A percentile compares a stretch with the other conserved stretches of the same genome.
Conservation (phyloP, 129 eudicot species). For the Kitagawia praeruptora region DNA sequence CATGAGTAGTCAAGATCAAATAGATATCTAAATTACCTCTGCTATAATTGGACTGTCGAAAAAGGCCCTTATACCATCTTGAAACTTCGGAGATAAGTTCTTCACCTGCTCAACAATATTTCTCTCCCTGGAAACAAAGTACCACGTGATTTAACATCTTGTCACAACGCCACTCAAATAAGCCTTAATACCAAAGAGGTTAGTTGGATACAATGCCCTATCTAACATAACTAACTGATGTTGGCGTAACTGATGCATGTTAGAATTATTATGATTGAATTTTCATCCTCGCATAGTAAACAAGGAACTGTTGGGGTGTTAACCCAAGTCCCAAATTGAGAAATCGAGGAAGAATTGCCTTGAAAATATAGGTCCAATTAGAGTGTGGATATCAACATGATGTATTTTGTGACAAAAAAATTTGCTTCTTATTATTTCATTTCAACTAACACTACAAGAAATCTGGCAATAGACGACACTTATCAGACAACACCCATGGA, state of each 20-base stretch:
- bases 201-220: too few relatives aligned
- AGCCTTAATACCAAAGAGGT: neutral
- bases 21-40: slow-evolving; percentile 29
- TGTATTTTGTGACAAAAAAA: too few relatives aligned
- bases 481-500: too few relatives aligned
- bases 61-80: slow-evolving; percentile 47
- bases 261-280: neutral
- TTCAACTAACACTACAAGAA: too few relatives aligned
- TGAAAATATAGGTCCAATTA: neutral
- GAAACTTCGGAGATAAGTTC: slow-evolving; percentile 44
- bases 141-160: neutral
- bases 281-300: neutral
- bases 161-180: neutral
- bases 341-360: neutral
- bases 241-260: neutral
- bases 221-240: neutral
- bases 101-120: slow-evolving; percentile 45
- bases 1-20: neutral
- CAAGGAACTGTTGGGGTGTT: neutral
- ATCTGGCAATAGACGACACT: too few relatives aligned
- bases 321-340: neutral
- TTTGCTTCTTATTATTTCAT: neutral
- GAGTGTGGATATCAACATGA: neutral
- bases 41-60: slow-evolving; percentile 51
- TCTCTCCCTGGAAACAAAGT: slow-evolving; percentile 38